Evolutionary conservation across 1,139 yeast species (phyloP), one percentile per base, ranked within the genome.

Genomic region (Pneumocystis sp.): DNA sequence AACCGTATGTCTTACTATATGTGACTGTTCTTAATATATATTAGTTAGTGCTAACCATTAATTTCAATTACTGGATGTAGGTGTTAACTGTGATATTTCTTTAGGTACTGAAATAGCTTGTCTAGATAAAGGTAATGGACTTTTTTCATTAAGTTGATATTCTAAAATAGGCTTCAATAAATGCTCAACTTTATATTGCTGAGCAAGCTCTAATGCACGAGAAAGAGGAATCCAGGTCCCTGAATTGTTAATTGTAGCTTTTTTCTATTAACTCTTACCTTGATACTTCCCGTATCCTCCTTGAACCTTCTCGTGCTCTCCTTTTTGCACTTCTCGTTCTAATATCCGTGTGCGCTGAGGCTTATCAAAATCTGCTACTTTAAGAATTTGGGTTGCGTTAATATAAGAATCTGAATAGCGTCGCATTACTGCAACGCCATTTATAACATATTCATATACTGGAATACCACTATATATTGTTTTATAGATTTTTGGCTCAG

Each of bases 251-350:
- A 56, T 42, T 12, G 21, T 6, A 50, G 15, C 25, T n/a, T 39
- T 6, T 56, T 56, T 31, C 44, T 56, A 1, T 10, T 90, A 86
- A 89, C 96, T 93, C 0, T 96, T 89, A 0, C 97, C 97, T 76
- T 91, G 97, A 74, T 88, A 89, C 73, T 89, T 87, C 15, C 97
- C 97, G 73, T 90, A 89, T 0, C 96, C 97, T 62, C 96, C 97
- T 76, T 90, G 96, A 12, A 91, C 93, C 73, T 90, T 91, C 73
- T 91, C 97, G 74, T 89, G 96, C 59, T 79, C 79, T 39, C 95
- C 95, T 0, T 85, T 83, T 69, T 84, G 90, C n/a, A 91, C 89
- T 72, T 90, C 97, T 70, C 85, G 84, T 73, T 91, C 97, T 71
- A 90, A 79, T 67, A 90, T 83, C 71, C 90, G 84, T 8, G 96